A percentile compares a stretch with the other conserved stretches of the same genome.
Conservation (phyloP, 164 flowering plant species). For the Nelumbo lutea region DNA sequence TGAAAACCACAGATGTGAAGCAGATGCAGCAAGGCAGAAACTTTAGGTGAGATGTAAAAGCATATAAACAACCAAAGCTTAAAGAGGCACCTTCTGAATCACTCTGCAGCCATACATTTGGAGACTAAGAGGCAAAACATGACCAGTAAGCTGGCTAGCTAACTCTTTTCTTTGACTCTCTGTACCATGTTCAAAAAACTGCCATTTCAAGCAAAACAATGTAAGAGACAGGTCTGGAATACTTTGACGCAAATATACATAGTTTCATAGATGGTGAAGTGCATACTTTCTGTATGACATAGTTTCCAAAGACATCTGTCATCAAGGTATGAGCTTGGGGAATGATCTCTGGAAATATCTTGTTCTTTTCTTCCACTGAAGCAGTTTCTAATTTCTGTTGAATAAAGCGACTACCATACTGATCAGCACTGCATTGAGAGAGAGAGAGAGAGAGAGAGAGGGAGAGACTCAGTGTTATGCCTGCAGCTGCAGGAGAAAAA, state of each 20-base stretch:
- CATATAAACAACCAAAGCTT: constrained; percentile 5
- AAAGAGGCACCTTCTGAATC: constrained; percentile 70
- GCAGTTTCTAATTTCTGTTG: constrained; percentile 45
- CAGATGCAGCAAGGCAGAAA: neutral
- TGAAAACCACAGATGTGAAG: constrained; percentile 3
- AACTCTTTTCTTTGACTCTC: constrained; percentile 69
- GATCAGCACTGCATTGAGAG: constrained; percentile 64
- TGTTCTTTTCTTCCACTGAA: constrained; percentile 31
- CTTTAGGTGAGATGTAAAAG: neutral
- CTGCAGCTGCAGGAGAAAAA: constrained; percentile 1
- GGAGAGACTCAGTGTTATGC: constrained; percentile 1
- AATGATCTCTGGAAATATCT: constrained; percentile 33
- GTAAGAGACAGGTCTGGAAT: constrained; percentile 1
- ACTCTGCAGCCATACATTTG: constrained; percentile 98
- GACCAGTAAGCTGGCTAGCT: constrained; percentile 67
- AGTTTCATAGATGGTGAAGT: constrained; percentile 1
- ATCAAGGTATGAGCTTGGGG: constrained; percentile 34
- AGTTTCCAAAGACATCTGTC: constrained; percentile 48
- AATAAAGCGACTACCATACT: constrained; percentile 73
- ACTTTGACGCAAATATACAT: neutral
- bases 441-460: constrained; percentile 8
- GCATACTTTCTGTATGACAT: constrained; percentile 88
- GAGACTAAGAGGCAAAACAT: constrained; percentile 85
- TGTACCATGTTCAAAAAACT: constrained; percentile 93
- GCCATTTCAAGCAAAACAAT: constrained; percentile 18